These are phyloP conservation scores for Phytophthora cryptogea DNA, from an alignment of 352 stramenopile species.

Conservation along the genomic window DNA sequence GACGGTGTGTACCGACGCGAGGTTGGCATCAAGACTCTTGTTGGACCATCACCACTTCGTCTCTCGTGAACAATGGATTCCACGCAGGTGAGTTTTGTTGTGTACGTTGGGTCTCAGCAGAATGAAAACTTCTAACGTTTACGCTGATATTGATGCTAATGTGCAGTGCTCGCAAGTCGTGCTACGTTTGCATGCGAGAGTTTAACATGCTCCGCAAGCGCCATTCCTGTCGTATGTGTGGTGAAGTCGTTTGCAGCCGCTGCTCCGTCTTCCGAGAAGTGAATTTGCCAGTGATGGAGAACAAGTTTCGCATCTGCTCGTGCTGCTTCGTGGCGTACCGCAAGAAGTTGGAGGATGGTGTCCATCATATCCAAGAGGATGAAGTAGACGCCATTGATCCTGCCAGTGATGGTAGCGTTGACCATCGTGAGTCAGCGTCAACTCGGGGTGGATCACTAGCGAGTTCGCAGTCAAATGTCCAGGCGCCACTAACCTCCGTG, in stretches of 20 bases:
- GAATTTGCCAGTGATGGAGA: slow-evolving; percentile 59
- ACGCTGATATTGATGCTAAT: background rate
- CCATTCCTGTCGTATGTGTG: slow-evolving; percentile 83
- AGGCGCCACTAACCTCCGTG: background rate
- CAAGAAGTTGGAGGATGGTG: slow-evolving; percentile 37
- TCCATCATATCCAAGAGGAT: slow-evolving; percentile 15
- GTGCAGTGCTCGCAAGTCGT: slow-evolving; percentile 45
- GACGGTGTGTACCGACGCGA: background rate
- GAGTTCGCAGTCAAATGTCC: background rate
- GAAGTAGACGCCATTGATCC: slow-evolving; percentile 16
- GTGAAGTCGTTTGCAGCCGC: slow-evolving; percentile 76
- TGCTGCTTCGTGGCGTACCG: slow-evolving; percentile 75
- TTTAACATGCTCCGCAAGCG: slow-evolving; percentile 75
- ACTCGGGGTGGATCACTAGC: background rate
- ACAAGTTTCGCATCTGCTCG: slow-evolving; percentile 72
- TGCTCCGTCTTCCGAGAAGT: slow-evolving; percentile 77
- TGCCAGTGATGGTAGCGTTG: slow-evolving; percentile 13
- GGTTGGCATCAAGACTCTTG: slow-evolving; percentile 31
- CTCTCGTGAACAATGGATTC: slow-evolving; percentile 55
- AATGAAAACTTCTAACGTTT: background rate
- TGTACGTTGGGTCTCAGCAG: background rate
- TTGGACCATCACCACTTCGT: slow-evolving; percentile 75
- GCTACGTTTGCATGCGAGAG: slow-evolving; percentile 70
- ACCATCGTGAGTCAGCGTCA: slow-evolving; percentile 6
- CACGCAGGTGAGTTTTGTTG: slow-evolving; percentile 27